A percentile compares a stretch with the other conserved stretches of the same genome.
Evolutionary conservation across 257 asterid genomes (phyloP).

Genomic region (Leonotis leonurus): DNA sequence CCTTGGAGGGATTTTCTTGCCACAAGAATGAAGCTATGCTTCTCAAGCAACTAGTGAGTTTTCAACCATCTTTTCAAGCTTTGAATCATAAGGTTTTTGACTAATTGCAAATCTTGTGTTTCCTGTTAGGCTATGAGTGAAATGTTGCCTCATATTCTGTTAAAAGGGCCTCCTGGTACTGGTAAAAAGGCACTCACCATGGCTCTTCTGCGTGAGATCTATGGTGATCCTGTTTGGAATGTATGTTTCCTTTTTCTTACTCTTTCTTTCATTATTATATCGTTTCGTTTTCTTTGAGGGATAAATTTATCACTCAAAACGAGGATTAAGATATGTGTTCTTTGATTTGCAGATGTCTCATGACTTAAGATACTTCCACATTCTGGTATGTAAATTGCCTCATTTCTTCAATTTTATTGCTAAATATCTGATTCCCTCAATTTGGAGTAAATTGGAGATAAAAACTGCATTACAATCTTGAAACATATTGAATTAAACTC

Average conservation of each 20-base stretch:
- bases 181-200: conserved; percentile 66
- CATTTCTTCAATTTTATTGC: no score
- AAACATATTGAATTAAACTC: neutral
- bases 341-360: conserved; percentile 55
- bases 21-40: conserved; percentile 67
- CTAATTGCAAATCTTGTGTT: no score
- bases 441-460: no score
- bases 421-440: neutral
- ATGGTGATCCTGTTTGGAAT: conserved; percentile 57
- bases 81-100: no score
- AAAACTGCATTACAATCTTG: neutral
- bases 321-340: neutral
- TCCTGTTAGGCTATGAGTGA: conserved; percentile 37
- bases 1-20: conserved; percentile 55
- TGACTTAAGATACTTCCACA: conserved; percentile 53
- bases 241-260: conserved; percentile 24
- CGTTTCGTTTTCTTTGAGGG: no score
- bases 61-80: neutral
- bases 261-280: no score
- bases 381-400: conserved; percentile 44
- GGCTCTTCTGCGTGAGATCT: conserved; percentile 68
- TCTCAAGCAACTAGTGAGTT: conserved; percentile 63
- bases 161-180: conserved; percentile 73
- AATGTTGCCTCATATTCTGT: conserved; percentile 50
- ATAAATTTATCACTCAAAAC: no score